Evolutionary conservation across 176 grass and related monocot genomes (phyloP), one percentile per base, ranked within the genome.

Genomic region (Elymus sibiricus): DNA sequence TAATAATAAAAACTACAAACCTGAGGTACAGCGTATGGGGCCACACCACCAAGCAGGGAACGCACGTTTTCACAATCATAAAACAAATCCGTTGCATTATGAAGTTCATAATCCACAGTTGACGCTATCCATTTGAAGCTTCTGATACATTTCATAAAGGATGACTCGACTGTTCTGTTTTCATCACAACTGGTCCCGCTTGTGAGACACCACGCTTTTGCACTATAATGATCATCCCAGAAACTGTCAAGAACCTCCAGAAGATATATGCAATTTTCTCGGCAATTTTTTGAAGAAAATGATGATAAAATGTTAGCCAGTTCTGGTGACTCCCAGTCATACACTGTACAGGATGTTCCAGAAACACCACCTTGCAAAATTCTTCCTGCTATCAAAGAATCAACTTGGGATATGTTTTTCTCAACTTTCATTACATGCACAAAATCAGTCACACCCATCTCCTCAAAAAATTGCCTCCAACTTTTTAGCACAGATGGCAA

Each of bases 321-420:
- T 84, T 98, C 96, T 83, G 91, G 73, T 53, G 96, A 98, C 35
- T 95, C 91, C 96, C 96, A 98, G 70, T 98, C 96, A 91, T 87
- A 79, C 40, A 95, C 32, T 17, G 82, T 82, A 55, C 84, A 79
- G 32, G 80, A 5, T 90, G 64, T 77, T 78, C 56, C 47, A 79
- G 86, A 85, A 70, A 83, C 28, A 83, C 68, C 64, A 26, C 70
- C 49, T 79, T 81, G 80, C 56, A 69, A 56, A 59, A 56, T 70
- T 39, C 25, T 82, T 60, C 49, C 72, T 74, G 38, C 68, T 70
- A 79, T 32, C 79, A 80, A 55, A 77, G 74, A 80, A 86, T 60
- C 79, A 83, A 56, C 28, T 25, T 88, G 88, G 6, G 80, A 64
- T 16, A 58, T 76, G 37, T 61, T 80, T 69, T 87, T 95, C 79